A percentile compares a stretch with the other conserved stretches of the same genome.
phyloP scores from a whole-genome alignment of 2,329 filamentous ascomycete species.

The Microdochium bolleyi region DNA sequence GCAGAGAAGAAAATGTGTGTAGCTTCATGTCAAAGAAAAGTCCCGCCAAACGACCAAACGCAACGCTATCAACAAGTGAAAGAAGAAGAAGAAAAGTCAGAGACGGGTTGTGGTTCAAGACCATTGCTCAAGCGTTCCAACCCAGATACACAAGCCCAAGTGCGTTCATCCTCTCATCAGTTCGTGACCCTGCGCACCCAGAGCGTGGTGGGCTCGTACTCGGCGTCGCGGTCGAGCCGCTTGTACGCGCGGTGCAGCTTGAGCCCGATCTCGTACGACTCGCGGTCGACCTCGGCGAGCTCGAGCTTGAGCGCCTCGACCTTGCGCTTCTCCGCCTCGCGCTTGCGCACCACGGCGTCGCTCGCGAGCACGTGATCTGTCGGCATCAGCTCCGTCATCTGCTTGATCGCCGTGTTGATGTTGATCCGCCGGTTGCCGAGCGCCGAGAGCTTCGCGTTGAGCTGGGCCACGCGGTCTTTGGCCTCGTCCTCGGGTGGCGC shows the following conservation, averaged over 20 bases:
- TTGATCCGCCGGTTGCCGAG: constrained; percentile 63
- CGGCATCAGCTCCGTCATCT: constrained; percentile 73
- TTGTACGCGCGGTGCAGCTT: constrained; percentile 69
- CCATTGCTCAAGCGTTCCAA: not conserved
- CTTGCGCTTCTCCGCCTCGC: constrained; percentile 53
- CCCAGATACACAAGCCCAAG: not conserved
- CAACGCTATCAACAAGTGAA: not conserved
- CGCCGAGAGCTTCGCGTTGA: constrained; percentile 58
- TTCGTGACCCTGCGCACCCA: constrained; percentile 75
- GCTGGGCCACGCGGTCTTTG: constrained; percentile 55
- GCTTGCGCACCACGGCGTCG: constrained; percentile 50
- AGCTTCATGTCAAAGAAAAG: too few species aligned
- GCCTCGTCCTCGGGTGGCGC: constrained; percentile 50
- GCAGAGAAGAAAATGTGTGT: too few species aligned
- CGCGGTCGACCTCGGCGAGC: constrained; percentile 63
- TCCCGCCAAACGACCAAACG: not conserved
- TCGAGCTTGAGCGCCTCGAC: constrained; percentile 59
- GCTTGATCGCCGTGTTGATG: constrained; percentile 62
- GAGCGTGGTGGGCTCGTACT: constrained; percentile 58
- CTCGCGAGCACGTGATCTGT: constrained; percentile 61
- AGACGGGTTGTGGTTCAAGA: not conserved
- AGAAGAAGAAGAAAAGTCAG: not conserved
- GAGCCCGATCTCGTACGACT: constrained; percentile 73
- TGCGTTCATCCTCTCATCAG: constrained; percentile 22
- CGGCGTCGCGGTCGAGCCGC: constrained; percentile 58